Evolutionary conservation across 306 rosid species (phyloP).

Genomic region (Cucurbita ficifolia): DNA sequence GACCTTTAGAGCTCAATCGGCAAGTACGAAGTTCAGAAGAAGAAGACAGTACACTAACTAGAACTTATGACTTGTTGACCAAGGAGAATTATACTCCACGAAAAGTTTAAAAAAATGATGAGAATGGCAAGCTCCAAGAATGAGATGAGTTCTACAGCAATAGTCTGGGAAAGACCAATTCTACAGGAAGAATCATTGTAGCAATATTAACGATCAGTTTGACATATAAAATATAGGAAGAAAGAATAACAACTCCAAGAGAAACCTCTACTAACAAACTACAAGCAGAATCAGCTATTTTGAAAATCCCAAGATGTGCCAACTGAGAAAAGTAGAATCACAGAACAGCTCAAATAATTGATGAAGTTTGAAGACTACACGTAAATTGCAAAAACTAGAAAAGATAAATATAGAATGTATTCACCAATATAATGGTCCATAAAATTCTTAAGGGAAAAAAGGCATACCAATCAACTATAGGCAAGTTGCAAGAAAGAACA

Average conservation of each 20-base stretch:
- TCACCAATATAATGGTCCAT: not conserved
- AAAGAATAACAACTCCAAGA: not conserved
- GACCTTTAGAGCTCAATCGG: not conserved
- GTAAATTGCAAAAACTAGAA: not conserved
- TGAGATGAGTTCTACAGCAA: not conserved
- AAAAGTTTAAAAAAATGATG: not conserved
- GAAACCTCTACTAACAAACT: not conserved
- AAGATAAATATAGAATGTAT: not conserved
- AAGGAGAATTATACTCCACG: not conserved
- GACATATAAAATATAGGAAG: not conserved
- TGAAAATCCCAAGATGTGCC: not conserved
- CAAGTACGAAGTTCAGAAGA: not conserved
- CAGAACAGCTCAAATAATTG: not conserved
- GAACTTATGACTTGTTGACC: not conserved
- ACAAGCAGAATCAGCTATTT: not conserved
- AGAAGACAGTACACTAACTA: not conserved
- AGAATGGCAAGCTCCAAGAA: not conserved
- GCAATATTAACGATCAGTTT: not conserved
- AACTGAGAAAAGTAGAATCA: not conserved
- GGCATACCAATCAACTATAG: not conserved
- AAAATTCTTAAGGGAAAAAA: not conserved
- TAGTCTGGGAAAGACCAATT: not conserved
- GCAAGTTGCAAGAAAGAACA: conserved; percentile 9
- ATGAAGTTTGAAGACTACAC: not conserved
- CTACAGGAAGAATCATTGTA: not conserved